These are phyloP conservation scores for Rhynchospora breviuscula DNA, from an alignment of 176 grass and related monocot genomes.

Conservation along the genomic window DNA sequence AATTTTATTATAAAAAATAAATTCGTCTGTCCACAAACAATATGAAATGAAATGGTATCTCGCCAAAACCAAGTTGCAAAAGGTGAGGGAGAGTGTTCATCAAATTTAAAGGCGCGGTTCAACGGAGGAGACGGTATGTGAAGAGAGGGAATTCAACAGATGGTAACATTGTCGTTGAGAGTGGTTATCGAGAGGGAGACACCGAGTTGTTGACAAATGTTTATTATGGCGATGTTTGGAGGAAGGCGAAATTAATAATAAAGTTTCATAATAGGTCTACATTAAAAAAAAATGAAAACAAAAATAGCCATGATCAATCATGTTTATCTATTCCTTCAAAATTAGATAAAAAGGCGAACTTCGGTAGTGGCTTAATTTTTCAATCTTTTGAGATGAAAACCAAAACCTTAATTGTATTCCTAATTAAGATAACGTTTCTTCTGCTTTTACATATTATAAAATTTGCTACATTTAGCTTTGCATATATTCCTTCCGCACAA, in stretches of 20 bases:
- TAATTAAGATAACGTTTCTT: background rate
- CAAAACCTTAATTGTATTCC: background rate
- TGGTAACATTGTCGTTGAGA: too few species aligned
- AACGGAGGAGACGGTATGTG: background rate
- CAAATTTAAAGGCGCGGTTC: background rate
- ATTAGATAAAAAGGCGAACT: background rate
- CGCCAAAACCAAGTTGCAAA: background rate
- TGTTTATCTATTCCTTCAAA: background rate
- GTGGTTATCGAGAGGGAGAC: too few species aligned
- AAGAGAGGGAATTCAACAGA: too few species aligned
- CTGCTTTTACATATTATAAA: background rate
- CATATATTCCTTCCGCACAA: background rate
- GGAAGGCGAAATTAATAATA: background rate
- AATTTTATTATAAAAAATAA: background rate
- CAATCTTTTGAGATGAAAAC: background rate
- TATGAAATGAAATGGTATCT: background rate
- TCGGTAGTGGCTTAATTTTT: background rate
- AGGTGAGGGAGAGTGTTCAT: background rate
- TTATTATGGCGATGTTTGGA: background rate
- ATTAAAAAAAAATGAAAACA: background rate
- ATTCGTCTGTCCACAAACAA: background rate
- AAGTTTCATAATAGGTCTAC: background rate
- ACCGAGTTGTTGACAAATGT: too few species aligned
- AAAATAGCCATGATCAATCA: background rate
- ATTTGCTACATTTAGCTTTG: constrained; percentile 6